These are phyloP conservation scores for Citrus sp. DNA, from an alignment of 345 rosid genomes.

Conservation along the genomic window DNA sequence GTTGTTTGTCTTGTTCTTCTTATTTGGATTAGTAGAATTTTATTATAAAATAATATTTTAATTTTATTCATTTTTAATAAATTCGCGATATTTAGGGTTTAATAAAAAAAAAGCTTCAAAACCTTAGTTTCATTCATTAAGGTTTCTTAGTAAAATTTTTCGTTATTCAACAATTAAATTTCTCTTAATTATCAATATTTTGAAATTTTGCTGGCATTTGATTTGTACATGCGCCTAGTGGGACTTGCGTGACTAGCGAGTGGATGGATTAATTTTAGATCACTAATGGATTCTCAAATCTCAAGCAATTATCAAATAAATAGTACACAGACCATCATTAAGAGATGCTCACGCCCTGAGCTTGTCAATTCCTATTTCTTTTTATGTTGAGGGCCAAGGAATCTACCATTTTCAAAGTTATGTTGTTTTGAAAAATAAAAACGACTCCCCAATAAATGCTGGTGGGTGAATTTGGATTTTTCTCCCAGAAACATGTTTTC, in stretches of 20 bases:
- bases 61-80: no score
- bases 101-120: no score
- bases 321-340: neutral
- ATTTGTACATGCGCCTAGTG: neutral
- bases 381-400: no score
- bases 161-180: no score
- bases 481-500: neutral
- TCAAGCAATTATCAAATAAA: neutral
- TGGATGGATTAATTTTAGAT: neutral
- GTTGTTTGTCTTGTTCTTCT: no score
- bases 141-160: no score
- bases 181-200: no score
- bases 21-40: no score
- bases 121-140: no score
- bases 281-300: neutral
- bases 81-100: rapidly evolving
- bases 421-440: neutral
- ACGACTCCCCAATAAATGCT: neutral
- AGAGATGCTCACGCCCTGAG: neutral
- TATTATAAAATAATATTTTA: no score
- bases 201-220: neutral
- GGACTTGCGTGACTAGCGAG: no score
- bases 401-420: neutral
- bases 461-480: neutral
- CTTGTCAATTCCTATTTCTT: neutral